Evolutionary conservation across 2,329 filamentous ascomycete genomes (phyloP).

Genomic region (Scopulariopsis brevicaulis): DNA sequence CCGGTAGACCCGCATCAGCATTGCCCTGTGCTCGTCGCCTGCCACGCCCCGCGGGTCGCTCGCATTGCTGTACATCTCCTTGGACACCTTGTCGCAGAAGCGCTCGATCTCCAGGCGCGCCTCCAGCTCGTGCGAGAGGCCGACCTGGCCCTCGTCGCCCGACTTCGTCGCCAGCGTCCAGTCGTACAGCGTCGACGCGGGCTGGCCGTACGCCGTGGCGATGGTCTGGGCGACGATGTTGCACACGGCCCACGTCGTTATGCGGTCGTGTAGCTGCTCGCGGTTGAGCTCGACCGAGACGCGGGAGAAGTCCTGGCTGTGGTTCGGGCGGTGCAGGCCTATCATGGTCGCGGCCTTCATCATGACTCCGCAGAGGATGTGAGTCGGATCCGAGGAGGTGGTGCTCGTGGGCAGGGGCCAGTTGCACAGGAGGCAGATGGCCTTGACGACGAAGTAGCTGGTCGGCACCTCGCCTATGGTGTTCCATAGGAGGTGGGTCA

Average conservation of each 20-base stretch:
- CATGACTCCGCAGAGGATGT: conserved; percentile 73
- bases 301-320: conserved; percentile 74
- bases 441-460: conserved; percentile 72
- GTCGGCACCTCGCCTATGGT: conserved; percentile 69
- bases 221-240: conserved; percentile 75
- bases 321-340: conserved; percentile 67
- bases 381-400: conserved; percentile 68
- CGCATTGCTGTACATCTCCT: conserved; percentile 69
- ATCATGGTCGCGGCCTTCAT: conserved; percentile 81
- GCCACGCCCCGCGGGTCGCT: conserved; percentile 60
- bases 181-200: conserved; percentile 66
- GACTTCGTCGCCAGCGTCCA: conserved; percentile 56
- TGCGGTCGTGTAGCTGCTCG: conserved; percentile 67
- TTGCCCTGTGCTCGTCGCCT: conserved; percentile 54
- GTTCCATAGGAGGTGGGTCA: conserved; percentile 64
- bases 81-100: conserved; percentile 67
- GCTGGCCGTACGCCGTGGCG: conserved; percentile 75
- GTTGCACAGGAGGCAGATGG: conserved; percentile 66
- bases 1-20: conserved; percentile 55
- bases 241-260: conserved; percentile 74
- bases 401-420: conserved; percentile 79
- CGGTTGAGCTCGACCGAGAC: conserved; percentile 64
- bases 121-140: conserved; percentile 50
- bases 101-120: conserved; percentile 60
- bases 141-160: conserved; percentile 45